phyloP scores from a whole-genome alignment of 148 eudicot genomes.

The Chenopodium suecicum region DNA sequence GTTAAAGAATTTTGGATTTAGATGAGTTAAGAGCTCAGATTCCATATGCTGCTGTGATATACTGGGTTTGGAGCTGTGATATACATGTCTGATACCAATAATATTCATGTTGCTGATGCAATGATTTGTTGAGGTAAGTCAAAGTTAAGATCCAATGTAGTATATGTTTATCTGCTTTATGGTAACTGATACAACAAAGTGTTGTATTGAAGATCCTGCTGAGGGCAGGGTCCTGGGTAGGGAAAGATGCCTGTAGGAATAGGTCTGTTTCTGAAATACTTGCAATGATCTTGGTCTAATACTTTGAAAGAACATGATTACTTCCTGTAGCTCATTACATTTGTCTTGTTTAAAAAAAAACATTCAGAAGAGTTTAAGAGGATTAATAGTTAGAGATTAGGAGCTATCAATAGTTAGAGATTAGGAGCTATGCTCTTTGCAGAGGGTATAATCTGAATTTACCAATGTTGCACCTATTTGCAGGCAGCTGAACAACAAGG shows the following conservation, averaged over 20 bases:
- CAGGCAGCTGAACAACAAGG: constrained; percentile 68
- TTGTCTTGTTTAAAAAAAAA: background rate
- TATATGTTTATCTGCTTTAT: background rate
- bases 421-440: background rate
- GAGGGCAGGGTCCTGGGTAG: background rate
- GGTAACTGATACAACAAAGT: background rate
- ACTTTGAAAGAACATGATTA: background rate
- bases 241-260: background rate
- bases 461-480: background rate
- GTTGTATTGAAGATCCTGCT: background rate
- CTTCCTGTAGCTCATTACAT: background rate
- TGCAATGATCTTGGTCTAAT: background rate
- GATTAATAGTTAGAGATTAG: background rate
- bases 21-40: background rate
- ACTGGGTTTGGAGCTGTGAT: background rate
- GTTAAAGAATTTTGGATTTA: background rate
- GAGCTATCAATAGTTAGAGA: background rate
- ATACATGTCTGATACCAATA: background rate
- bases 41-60: background rate
- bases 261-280: background rate
- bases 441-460: background rate
- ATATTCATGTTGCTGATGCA: background rate
- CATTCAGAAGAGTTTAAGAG: background rate
- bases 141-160: background rate
- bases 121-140: background rate